Conservation (phyloP, 768 basidiomycete genomes). For the Hygrocybe coccinea region DNA sequence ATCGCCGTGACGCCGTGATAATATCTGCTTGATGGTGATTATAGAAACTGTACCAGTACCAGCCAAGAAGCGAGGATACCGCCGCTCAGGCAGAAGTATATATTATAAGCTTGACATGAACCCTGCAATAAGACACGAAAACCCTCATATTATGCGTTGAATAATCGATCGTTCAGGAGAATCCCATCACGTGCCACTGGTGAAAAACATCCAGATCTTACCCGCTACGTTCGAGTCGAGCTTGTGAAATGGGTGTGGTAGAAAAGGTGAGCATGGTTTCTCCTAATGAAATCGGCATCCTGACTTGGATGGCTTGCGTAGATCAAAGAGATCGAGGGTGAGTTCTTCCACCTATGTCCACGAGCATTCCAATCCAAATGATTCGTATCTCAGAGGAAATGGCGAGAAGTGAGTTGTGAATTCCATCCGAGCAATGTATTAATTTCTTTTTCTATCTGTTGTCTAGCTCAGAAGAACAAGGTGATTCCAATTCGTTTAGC, state of each 20-base stretch:
- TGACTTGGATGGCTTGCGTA: constrained; percentile 24
- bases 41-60: too few relatives aligned
- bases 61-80: too few relatives aligned
- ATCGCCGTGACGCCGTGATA: too few relatives aligned
- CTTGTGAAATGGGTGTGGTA: constrained; percentile 72
- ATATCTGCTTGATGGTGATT: too few relatives aligned
- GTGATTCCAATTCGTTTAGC: constrained; percentile 33
- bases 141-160: too few relatives aligned
- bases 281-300: constrained; percentile 6
- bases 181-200: too few relatives aligned
- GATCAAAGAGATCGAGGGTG: constrained; percentile 97
- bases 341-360: constrained; percentile 27
- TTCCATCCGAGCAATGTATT: background rate
- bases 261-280: constrained; percentile 62
- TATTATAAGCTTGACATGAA: too few relatives aligned
- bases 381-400: constrained; percentile 81
- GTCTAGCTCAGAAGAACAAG: constrained; percentile 90
- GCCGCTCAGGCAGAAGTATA: too few relatives aligned
- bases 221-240: too few relatives aligned
- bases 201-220: too few relatives aligned
- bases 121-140: too few relatives aligned
- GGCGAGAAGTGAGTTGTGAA: constrained; percentile 73
- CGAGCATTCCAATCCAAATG: background rate
- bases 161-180: too few relatives aligned
- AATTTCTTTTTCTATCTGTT: background rate